phyloP scores from a whole-genome alignment of 495 filamentous ascomycete genomes.

The Daldinia vernicosa region DNA sequence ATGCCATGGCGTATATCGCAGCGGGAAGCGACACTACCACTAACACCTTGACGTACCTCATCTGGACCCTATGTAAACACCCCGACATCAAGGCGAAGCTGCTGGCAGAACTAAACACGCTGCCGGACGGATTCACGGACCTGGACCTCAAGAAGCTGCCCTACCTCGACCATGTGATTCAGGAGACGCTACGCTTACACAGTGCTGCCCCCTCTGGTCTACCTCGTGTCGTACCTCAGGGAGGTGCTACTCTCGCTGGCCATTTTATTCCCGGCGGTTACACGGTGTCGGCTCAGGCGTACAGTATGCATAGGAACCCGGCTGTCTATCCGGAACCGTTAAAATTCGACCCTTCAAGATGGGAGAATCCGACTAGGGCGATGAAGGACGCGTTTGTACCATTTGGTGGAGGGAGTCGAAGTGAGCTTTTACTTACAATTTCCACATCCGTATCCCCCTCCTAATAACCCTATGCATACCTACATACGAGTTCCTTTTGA shows the following conservation, averaged over 20 bases:
- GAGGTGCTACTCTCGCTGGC: slow-evolving; percentile 38
- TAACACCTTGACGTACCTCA: slow-evolving; percentile 54
- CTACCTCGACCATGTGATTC: slow-evolving; percentile 62
- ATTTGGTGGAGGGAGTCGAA: slow-evolving; percentile 59
- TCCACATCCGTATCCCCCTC: slow-evolving; percentile 17
- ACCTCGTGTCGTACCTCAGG: slow-evolving; percentile 41
- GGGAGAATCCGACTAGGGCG: slow-evolving; percentile 52
- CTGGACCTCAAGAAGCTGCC: slow-evolving; percentile 50
- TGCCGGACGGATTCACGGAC: slow-evolving; percentile 53
- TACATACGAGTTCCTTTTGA: neutral
- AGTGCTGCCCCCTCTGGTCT: slow-evolving; percentile 56
- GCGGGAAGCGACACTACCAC: slow-evolving; percentile 64
- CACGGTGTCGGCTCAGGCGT: slow-evolving; percentile 51
- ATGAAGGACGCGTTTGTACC: slow-evolving; percentile 64
- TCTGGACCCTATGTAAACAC: slow-evolving; percentile 46
- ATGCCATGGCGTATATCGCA: slow-evolving; percentile 49
- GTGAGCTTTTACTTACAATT: slow-evolving; percentile 29
- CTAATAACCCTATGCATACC: neutral
- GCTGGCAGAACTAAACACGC: slow-evolving; percentile 48
- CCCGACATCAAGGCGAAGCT: slow-evolving; percentile 51
- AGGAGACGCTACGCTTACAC: slow-evolving; percentile 67
- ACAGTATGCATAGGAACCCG: slow-evolving; percentile 52
- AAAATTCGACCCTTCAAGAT: slow-evolving; percentile 44
- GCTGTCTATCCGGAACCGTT: slow-evolving; percentile 48
- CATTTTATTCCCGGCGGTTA: slow-evolving; percentile 37